Evolutionary conservation across 148 eudicot species (phyloP), one percentile per base, ranked within the genome.

Genomic region (Chenopodium album): DNA sequence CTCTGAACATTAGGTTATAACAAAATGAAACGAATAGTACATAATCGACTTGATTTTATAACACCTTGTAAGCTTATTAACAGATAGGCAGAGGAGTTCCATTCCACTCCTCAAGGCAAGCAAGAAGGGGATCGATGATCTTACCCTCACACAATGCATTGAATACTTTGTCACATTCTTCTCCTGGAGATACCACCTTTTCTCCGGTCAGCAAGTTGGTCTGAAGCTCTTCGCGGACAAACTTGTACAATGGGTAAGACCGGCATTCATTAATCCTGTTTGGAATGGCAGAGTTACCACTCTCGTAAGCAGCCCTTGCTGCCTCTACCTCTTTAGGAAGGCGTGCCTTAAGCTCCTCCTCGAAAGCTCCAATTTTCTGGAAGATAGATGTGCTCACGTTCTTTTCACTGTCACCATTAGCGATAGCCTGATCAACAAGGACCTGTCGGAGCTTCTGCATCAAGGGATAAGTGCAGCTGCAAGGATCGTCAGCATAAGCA

Each of bases 51-150:
- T 74, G 63, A 28, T 74, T 3, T 20, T 48, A 74, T 2, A 48
- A 50, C 56, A 4, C 9, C 6, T 47, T 46, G 54, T 28, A 23
- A 22, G 31, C 4, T 9, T 48, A 77, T 79, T 84, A 94, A 84
- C 88, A 88, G 71, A 94, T 89, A 10, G 98, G 98, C 70, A 92
- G 84, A 85, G 98, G 98, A 72, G 88, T 93, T 46, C 98, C 98
- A 84, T 94, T 83, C 98, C 98, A 94, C 31, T 82, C 90, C 90
- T 90, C 81, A 11, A 94, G 88, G 63, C 98, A 94, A 48, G 88
- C 92, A 80, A 94, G 77, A 83, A 94, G 79, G 1, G 98, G 98
- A 85, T 94, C 98, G 63, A 94, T 87, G 67, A 94, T 74, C 85
- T 84, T 67, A 1, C 94, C 94, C 13, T 92, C 76, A 83, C 90